A percentile compares a stretch with the other conserved stretches of the same genome.
Conservation (phyloP, 192 early-diverging fungal genomes). For the Radiomyces spectabilis region DNA sequence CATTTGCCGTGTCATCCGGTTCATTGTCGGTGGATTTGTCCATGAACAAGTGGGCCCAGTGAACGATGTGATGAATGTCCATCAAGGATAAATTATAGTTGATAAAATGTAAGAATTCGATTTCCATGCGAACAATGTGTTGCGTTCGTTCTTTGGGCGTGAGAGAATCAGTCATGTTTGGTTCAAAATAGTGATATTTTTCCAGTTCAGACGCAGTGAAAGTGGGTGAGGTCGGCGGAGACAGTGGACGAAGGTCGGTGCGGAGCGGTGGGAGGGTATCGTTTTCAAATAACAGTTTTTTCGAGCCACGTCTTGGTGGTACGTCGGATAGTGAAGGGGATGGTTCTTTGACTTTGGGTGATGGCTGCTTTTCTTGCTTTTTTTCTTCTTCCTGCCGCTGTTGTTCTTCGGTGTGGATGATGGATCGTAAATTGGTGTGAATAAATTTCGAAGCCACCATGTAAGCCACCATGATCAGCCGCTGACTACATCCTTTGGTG, state of each 20-base stretch:
- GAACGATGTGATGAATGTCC: neutral
- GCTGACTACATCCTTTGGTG: slow-evolving; percentile 34
- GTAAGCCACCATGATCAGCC: slow-evolving; percentile 41
- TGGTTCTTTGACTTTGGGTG: neutral
- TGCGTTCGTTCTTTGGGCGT: neutral
- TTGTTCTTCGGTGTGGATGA: neutral
- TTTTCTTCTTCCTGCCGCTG: neutral
- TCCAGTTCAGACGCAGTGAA: too few relatives aligned
- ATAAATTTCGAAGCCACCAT: slow-evolving; percentile 40
- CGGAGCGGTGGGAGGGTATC: slow-evolving; percentile 2
- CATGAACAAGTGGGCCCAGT: neutral
- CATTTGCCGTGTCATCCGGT: neutral
- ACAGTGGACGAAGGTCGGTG: neutral
- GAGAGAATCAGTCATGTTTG: too few relatives aligned
- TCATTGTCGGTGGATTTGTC: neutral
- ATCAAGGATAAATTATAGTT: neutral
- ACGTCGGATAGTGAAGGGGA: slow-evolving; percentile 4
- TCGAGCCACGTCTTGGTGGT: neutral
- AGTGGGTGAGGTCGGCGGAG: slow-evolving; percentile 11
- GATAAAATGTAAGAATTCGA: slow-evolving; percentile 4
- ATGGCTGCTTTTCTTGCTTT: too few relatives aligned
- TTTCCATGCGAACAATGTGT: neutral
- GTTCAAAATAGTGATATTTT: too few relatives aligned
- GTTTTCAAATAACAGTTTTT: too few relatives aligned
- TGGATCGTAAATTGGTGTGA: slow-evolving; percentile 21